phyloP scores from a whole-genome alignment of 768 basidiomycete species.

The Mycena crocata region DNA sequence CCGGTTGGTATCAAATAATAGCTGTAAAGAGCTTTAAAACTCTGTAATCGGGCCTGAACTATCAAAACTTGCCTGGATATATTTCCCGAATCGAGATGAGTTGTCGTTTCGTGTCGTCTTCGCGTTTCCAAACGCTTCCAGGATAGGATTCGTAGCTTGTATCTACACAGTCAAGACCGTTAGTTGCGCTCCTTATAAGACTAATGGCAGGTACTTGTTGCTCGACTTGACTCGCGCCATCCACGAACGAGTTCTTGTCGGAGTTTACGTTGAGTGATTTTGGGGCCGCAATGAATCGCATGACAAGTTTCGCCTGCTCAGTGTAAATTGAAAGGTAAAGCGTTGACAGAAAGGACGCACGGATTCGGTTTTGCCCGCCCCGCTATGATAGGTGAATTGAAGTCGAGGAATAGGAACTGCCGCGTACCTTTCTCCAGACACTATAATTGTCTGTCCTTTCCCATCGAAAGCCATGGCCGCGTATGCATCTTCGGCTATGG shows the following conservation, averaged over 20 bases:
- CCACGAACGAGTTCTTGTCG: constrained; percentile 81
- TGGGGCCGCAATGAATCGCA: constrained; percentile 98
- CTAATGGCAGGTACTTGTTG: too few species aligned
- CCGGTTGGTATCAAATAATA: constrained; percentile 94
- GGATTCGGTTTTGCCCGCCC: too few species aligned
- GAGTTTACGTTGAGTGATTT: constrained; percentile 78
- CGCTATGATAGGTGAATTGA: too few species aligned
- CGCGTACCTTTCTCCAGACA: constrained; percentile 99
- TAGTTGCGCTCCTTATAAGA: too few species aligned
- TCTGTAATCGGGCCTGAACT: background rate
- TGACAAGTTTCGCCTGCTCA: constrained; percentile 93
- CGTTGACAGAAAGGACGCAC: constrained; percentile 54
- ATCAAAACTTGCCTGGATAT: constrained; percentile 83
- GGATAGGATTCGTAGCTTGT: constrained; percentile 96
- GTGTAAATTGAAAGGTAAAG: constrained; percentile 1
- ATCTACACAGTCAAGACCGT: too few species aligned
- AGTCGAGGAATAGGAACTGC: constrained; percentile 71
- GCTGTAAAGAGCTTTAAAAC: constrained; percentile 59
- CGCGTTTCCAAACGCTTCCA: constrained; percentile 99
- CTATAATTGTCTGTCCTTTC: constrained; percentile 98
- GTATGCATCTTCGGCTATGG: constrained; percentile 99
- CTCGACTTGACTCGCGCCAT: constrained; percentile 94
- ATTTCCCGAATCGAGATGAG: constrained; percentile 98
- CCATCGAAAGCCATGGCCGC: constrained; percentile 95
- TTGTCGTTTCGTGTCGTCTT: constrained; percentile 99